Conservation (phyloP, 2,329 filamentous ascomycete genomes). For the Phoma sp. region DNA sequence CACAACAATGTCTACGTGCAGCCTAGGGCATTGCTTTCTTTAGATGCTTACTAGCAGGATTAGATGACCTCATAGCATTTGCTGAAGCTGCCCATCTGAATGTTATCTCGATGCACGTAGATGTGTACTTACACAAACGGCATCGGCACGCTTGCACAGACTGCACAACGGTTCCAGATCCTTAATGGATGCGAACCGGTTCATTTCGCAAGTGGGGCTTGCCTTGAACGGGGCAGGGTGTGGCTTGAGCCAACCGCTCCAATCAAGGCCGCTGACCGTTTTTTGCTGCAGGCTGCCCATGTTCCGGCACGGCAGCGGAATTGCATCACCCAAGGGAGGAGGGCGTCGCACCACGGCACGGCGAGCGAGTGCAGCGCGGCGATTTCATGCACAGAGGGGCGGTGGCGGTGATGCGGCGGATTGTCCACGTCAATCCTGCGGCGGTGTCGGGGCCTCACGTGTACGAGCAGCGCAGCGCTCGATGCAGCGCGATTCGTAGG, state of each 20-base stretch:
- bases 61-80: background rate
- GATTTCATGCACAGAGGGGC: background rate
- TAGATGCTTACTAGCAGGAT: background rate
- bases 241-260: slow-evolving; percentile 20
- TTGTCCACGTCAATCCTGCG: slow-evolving; percentile 11
- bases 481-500: slow-evolving; percentile 14
- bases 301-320: slow-evolving; percentile 16
- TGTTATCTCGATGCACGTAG: slow-evolving; percentile 6
- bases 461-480: slow-evolving; percentile 6
- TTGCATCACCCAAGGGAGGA: slow-evolving; percentile 12
- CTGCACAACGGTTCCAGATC: slow-evolving; percentile 20
- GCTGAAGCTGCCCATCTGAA: background rate
- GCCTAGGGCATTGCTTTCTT: background rate
- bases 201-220: slow-evolving; percentile 20
- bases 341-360: slow-evolving; percentile 9
- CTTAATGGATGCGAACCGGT: slow-evolving; percentile 16
- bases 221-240: slow-evolving; percentile 14
- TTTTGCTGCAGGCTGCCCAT: slow-evolving; percentile 9
- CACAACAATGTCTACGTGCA: background rate
- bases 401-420: slow-evolving; percentile 1
- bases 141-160: slow-evolving; percentile 17
- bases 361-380: slow-evolving; percentile 8
- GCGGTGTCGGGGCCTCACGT: slow-evolving; percentile 6
- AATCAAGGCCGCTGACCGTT: slow-evolving; percentile 15
- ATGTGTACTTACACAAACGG: slow-evolving; percentile 20